Percentiles rank a stretch among this genome's conserved stretches.
Conservation (phyloP, 2,329 filamentous ascomycete genomes). For the Ascochyta rabiei region DNA sequence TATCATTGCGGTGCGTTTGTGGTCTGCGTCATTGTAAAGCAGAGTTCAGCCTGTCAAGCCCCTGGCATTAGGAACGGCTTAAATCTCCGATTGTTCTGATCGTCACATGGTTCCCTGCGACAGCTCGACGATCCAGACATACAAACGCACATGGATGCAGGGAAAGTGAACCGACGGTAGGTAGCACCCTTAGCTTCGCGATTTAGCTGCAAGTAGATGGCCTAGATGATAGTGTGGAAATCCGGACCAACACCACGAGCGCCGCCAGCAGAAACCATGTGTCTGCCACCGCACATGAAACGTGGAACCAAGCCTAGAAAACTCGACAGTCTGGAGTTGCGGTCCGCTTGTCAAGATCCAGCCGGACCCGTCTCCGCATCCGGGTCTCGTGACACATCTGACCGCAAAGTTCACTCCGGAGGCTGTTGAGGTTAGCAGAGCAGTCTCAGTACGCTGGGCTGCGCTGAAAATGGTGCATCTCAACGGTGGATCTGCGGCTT, state of each 20-base stretch:
- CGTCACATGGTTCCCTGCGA: not conserved
- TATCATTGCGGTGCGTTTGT: not conserved
- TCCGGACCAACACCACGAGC: not conserved
- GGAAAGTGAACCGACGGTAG: constrained; percentile 7
- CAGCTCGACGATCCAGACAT: not conserved
- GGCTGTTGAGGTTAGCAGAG: not conserved
- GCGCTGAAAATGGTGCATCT: not conserved
- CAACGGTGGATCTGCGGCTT: not conserved
- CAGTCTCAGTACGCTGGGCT: not conserved
- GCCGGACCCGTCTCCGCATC: constrained; percentile 1
- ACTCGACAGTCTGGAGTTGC: constrained; percentile 1
- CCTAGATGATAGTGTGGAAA: not conserved
- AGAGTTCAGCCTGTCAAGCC: not conserved
- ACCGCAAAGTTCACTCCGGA: not conserved
- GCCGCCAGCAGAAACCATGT: not conserved
- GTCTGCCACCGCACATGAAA: not conserved
- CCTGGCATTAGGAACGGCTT: not conserved
- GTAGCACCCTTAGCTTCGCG: not conserved
- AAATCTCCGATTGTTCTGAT: not conserved
- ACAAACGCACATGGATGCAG: not conserved
- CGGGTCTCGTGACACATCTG: not conserved
- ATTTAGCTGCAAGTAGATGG: not conserved
- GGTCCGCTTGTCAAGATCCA: not conserved
- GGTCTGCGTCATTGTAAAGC: too few species aligned
- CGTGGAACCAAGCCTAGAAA: not conserved